A percentile compares a stretch with the other conserved stretches of the same genome.
Evolutionary conservation across 192 early-diverging fungal species (phyloP).

Genomic region (Pilaira anomala): DNA sequence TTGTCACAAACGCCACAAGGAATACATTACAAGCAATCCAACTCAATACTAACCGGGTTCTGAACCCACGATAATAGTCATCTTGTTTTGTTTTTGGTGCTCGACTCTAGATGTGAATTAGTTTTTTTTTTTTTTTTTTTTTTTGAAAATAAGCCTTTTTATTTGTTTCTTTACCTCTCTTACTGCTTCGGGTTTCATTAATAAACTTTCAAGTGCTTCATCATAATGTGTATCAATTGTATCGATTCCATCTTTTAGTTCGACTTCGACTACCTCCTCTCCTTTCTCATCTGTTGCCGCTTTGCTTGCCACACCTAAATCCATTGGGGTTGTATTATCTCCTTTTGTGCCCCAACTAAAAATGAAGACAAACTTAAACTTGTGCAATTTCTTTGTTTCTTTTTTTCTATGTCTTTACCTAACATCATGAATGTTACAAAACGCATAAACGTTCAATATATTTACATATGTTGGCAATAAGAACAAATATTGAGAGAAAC

Average conservation of each 20-base stretch:
- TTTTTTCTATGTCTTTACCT: no score
- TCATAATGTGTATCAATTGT: conserved; percentile 83
- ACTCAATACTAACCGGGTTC: conserved; percentile 67
- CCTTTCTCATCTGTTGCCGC: conserved; percentile 64
- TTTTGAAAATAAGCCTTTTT: conserved; percentile 40
- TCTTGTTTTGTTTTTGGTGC: conserved; percentile 68
- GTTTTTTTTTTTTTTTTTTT: conserved; percentile 31
- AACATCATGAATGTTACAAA: conserved; percentile 54
- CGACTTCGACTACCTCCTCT: conserved; percentile 65
- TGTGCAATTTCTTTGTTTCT: no score
- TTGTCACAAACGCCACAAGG: conserved; percentile 62
- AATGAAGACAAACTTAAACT: no score
- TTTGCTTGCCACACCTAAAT: conserved; percentile 76
- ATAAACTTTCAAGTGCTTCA: conserved; percentile 60
- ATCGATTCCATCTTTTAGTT: conserved; percentile 69
- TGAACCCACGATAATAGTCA: conserved; percentile 82
- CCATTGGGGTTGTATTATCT: conserved; percentile 64
- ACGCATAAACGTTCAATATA: conserved; percentile 67
- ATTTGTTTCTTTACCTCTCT: conserved; percentile 46
- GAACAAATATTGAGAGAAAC: conserved; percentile 68
- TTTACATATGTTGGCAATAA: conserved; percentile 74
- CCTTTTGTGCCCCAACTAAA: conserved; percentile 90
- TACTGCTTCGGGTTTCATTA: conserved; percentile 41
- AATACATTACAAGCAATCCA: conserved; percentile 78
- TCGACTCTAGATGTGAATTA: conserved; percentile 34